These are phyloP conservation scores for Neofusicoccum ribis DNA, from an alignment of 2,329 filamentous ascomycete species.

Conservation along the genomic window DNA sequence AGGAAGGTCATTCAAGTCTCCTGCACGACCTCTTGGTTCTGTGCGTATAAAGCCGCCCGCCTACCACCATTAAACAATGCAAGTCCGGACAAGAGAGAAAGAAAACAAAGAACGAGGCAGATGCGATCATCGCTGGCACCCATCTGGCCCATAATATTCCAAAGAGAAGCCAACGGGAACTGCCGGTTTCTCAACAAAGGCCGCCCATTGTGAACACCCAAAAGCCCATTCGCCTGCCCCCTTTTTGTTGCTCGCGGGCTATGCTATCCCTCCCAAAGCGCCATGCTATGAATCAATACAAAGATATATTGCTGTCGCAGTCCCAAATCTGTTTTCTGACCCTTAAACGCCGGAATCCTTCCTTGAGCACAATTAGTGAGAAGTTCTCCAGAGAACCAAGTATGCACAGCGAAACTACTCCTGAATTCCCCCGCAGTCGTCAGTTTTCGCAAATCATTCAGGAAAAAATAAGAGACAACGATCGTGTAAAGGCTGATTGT, in stretches of 20 bases:
- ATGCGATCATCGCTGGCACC: not conserved
- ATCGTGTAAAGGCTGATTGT: not conserved
- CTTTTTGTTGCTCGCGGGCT: not conserved
- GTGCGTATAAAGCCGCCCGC: no score
- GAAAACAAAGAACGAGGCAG: not conserved
- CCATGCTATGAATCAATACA: conserved; percentile 7
- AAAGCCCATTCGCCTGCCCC: not conserved
- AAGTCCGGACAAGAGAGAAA: not conserved
- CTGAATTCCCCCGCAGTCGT: not conserved
- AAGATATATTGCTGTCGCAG: not conserved
- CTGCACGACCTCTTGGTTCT: no score
- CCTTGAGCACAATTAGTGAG: not conserved
- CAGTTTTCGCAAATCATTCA: not conserved
- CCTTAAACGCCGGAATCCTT: not conserved
- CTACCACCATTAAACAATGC: not conserved
- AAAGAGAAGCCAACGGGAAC: no score
- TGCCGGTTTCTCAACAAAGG: not conserved
- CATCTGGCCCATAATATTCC: no score
- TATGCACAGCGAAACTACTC: not conserved
- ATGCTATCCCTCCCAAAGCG: not conserved
- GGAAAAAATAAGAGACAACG: not conserved
- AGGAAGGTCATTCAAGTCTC: no score
- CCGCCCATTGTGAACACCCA: not conserved
- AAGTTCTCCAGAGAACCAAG: not conserved
- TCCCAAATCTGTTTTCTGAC: not conserved